Percentiles rank a stretch among this genome's conserved stretches.
Conservation (phyloP, 2,329 filamentous ascomycete genomes). For the Cordyceps pruinosa region DNA sequence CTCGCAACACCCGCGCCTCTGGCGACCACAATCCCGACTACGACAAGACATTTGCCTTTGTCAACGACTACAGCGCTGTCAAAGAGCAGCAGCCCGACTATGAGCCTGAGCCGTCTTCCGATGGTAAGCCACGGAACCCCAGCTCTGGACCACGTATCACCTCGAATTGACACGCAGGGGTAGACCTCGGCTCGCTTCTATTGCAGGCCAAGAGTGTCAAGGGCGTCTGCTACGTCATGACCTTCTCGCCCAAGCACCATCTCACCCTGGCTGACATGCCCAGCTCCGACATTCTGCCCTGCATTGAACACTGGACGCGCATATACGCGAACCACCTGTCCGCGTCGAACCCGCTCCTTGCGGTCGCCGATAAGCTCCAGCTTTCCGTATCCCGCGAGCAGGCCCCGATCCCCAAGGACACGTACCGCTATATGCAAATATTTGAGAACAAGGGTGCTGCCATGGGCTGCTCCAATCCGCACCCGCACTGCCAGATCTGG, state of each 20-base stretch:
- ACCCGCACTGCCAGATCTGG: constrained; percentile 96
- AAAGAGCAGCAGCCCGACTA: constrained; percentile 90
- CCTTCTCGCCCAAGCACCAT: constrained; percentile 86
- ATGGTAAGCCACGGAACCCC: constrained; percentile 22
- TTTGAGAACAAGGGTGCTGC: constrained; percentile 98
- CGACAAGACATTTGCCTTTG: constrained; percentile 81
- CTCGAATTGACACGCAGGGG: not conserved
- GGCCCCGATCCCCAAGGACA: constrained; percentile 51
- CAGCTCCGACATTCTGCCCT: constrained; percentile 66
- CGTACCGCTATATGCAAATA: constrained; percentile 97
- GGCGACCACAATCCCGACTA: constrained; percentile 85
- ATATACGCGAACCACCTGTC: constrained; percentile 81
- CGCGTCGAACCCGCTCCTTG: constrained; percentile 56
- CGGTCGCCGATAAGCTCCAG: constrained; percentile 31
- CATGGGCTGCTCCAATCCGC: constrained; percentile 98
- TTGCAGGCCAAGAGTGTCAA: constrained; percentile 81
- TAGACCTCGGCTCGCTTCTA: constrained; percentile 67
- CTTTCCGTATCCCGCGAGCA: constrained; percentile 32
- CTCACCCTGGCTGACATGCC: constrained; percentile 87
- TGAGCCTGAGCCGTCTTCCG: constrained; percentile 31
- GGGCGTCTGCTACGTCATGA: constrained; percentile 94
- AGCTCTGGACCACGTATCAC: not conserved
- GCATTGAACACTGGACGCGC: constrained; percentile 84
- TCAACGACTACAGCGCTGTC: constrained; percentile 96
- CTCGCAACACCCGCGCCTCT: constrained; percentile 79